Base-by-base conservation (phyloP, 2,329 filamentous ascomycete genomes). In the Macrophomina tecta region DNA sequence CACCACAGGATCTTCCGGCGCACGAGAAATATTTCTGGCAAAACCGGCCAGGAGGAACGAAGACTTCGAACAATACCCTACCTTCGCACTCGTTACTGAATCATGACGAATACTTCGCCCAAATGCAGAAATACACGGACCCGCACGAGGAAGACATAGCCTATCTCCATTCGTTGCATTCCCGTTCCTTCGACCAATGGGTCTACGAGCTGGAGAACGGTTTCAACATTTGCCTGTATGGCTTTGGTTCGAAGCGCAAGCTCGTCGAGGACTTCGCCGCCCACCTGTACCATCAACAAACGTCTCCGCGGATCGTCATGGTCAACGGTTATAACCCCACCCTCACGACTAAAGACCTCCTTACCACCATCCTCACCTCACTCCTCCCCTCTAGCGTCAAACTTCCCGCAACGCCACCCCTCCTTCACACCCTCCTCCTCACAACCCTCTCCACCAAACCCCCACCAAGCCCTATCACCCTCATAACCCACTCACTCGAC, bases 21-120 rank as follows among this genome's bases (percentile, higher is more conserved):
- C 92, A 97, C 74, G 95, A 98, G 77, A 87, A 91, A 71, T 99
- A 96, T 81, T 98, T 99, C 78, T 92, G 90, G 74, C 92, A 98
- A 74, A 97, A 97, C 76, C 90, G 92, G 56, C 89, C 92, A 0
- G 93, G 92, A 2, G 86, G 89, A 4, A 84, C 88, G 52, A 94
- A 94, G 78, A 97, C 94, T 0, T 97, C 94, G 1, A 91, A 92
- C 75, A 95, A 95, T 70, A 97, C 89, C 0, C 83, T 98, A 5
- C 85, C 90, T 0, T 89, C 90, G 4, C 82, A 96, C 40, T 83
- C 87, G 4, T 83, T 97, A 11, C 87, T 98, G 66, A 93, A 91
- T 1, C 94, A 97, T 74, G 94, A 98, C 67, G 93, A 97, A 75
- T 99, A 95, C 79, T 97, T 97, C 72, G 84, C 87, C 52, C 80